Percentiles rank a stretch among this genome's conserved stretches.
Conservation (phyloP, 2,329 filamentous ascomycete species). For the Pseudopyricularia javanii region DNA sequence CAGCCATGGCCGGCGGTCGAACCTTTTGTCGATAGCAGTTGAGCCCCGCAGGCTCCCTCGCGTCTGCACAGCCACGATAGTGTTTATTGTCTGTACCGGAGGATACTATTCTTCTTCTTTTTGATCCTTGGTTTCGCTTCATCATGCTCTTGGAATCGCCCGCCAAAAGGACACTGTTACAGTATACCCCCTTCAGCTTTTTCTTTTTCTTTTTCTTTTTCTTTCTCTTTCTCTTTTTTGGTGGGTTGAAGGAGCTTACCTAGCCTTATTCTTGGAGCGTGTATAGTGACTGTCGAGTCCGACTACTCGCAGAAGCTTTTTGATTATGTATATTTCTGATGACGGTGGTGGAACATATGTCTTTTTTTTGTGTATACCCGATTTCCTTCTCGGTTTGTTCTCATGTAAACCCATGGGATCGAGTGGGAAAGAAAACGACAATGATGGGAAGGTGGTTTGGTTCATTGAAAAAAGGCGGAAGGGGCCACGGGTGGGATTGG, state of each 20-base stretch:
- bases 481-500: neutral
- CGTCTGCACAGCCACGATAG: constrained; percentile 1
- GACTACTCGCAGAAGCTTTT: too few species aligned
- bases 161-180: neutral
- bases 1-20: neutral
- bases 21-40: neutral
- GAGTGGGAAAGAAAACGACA: neutral
- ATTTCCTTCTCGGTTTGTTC: too few species aligned
- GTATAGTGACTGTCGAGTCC: too few species aligned
- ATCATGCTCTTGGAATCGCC: neutral
- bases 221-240: neutral
- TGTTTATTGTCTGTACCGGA: constrained; percentile 4
- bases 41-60: neutral
- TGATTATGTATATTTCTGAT: too few species aligned
- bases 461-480: neutral
- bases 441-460: neutral
- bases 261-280: neutral
- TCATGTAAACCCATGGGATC: neutral
- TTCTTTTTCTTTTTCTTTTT: neutral
- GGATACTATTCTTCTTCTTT: neutral
- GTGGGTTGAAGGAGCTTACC: neutral
- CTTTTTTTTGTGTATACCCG: too few species aligned
- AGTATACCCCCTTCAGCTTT: neutral
- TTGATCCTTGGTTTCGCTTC: neutral
- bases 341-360: too few species aligned